Evolutionary conservation across 805 yeast genomes (phyloP), one percentile per base, ranked within the genome.

Genomic region (Wickerhamiella hasegawae): DNA sequence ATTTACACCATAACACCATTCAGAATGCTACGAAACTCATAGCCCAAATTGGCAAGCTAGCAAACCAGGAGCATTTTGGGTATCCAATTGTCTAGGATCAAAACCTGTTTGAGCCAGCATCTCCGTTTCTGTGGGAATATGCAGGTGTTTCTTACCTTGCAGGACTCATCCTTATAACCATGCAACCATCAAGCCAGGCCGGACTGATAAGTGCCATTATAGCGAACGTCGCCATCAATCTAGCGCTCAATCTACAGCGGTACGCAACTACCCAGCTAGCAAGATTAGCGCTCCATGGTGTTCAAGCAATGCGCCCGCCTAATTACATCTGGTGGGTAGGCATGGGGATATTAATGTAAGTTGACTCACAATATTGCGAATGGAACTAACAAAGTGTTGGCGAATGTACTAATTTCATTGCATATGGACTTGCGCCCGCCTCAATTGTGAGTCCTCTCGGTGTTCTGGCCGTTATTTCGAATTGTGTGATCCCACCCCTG

Each of bases 391-490:
- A 18, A 19, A 28, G 42, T 3, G 35, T 53, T 3, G 71, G 72
- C 3, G 72, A 67, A 40, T 46, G 57, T 9, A 65, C 67, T 6
- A 66, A 64, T 43, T 65, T 67, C 39, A 46, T 66, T 8, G 68
- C 69, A 11, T 65, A 65, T 41, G 72, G 72, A 0, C 48, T 64
- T 30, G 63, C 67, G 0, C 68, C 69, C 1, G 66, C 66, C 4
- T 57, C 65, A 9, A 52, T 64, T 3, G 69, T 67, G 14, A 61
- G 68, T 4, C 69, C 72, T 0, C 40, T 67, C 22, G 72, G 72
- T 4, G 69, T 67, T 1, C 63, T 65, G 25, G 65, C 71, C 1
- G 55, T 64, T 16, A 53, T 68, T 1, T 58, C 70, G 3, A 67
- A 68, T 40, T 57, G 66, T 35, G 54, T 66, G 1, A 54, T 68